Conservation (phyloP, 1,284 basidiomycete genomes). For the Puccinia polysora region DNA sequence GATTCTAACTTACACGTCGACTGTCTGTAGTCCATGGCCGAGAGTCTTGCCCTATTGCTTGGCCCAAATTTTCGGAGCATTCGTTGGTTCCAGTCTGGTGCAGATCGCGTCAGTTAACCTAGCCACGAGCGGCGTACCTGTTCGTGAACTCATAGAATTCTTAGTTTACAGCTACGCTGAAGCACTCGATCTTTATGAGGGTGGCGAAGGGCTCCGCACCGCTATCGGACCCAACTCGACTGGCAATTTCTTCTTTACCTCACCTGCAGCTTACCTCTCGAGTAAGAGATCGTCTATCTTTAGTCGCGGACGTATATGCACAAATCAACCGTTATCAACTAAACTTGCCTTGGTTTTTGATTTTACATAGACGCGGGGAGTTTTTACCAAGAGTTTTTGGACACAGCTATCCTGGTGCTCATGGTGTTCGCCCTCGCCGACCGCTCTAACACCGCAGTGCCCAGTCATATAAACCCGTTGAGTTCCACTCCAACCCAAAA, state of each 20-base stretch:
- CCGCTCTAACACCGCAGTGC: no score
- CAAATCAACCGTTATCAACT: not conserved
- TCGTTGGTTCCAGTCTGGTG: not conserved
- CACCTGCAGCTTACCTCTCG: not conserved
- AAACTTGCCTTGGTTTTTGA: no score
- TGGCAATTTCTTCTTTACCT: not conserved
- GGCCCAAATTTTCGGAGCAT: conserved; percentile 10
- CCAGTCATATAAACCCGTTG: not conserved
- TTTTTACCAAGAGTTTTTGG: no score
- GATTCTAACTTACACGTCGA: no score
- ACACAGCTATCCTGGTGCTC: no score
- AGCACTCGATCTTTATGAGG: conserved; percentile 47
- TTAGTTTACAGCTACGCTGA: conserved; percentile 47
- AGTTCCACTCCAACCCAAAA: not conserved
- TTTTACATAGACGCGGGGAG: no score
- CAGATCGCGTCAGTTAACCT: not conserved
- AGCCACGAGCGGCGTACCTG: not conserved
- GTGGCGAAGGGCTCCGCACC: conserved; percentile 22
- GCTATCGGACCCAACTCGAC: not conserved
- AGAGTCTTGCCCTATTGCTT: not conserved
- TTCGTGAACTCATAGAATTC: not conserved
- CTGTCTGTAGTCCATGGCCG: not conserved
- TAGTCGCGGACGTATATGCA: no score
- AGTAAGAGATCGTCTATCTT: not conserved
- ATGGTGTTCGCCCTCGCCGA: no score